Evolutionary conservation across 1,284 basidiomycete genomes (phyloP).

Genomic region (Phlebopus sp.): DNA sequence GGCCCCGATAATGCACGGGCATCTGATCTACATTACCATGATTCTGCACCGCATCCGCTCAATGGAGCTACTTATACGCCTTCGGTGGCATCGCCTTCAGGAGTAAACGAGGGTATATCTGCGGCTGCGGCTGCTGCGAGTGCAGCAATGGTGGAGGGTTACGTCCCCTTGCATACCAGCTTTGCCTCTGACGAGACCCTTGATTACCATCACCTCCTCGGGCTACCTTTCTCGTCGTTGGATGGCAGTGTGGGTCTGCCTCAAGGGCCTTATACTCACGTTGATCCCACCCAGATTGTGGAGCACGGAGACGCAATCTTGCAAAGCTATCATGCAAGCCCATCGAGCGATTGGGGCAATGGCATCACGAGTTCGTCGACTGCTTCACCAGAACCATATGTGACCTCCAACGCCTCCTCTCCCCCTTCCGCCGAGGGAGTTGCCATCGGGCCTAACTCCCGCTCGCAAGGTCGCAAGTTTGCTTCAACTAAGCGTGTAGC

Average conservation of each 20-base stretch:
- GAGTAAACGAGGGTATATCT: slow-evolving; percentile 50
- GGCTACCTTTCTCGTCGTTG: slow-evolving; percentile 56
- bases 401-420: slow-evolving; percentile 62
- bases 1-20: slow-evolving; percentile 25
- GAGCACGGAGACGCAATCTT: slow-evolving; percentile 45
- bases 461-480: slow-evolving; percentile 48
- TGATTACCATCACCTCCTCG: slow-evolving; percentile 63
- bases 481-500: slow-evolving; percentile 55
- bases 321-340: slow-evolving; percentile 65
- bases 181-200: slow-evolving; percentile 52
- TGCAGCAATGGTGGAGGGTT: slow-evolving; percentile 64
- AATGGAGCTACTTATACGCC: slow-evolving; percentile 39
- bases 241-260: slow-evolving; percentile 38
- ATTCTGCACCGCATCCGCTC: slow-evolving; percentile 35
- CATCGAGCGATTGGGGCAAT: slow-evolving; percentile 78
- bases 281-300: slow-evolving; percentile 82
- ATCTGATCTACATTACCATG: slow-evolving; percentile 33
- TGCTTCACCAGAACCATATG: slow-evolving; percentile 75
- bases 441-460: slow-evolving; percentile 27
- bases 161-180: slow-evolving; percentile 58
- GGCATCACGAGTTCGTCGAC: slow-evolving; percentile 62
- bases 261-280: slow-evolving; percentile 71
- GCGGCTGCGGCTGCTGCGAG: slow-evolving; percentile 62
- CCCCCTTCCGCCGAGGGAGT: slow-evolving; percentile 61
- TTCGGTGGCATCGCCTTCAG: slow-evolving; percentile 36